Percentiles rank a stretch among this genome's conserved stretches.
Evolutionary conservation across 2,329 filamentous ascomycete species (phyloP).

Genomic region (Reticulascus tulasneorum): DNA sequence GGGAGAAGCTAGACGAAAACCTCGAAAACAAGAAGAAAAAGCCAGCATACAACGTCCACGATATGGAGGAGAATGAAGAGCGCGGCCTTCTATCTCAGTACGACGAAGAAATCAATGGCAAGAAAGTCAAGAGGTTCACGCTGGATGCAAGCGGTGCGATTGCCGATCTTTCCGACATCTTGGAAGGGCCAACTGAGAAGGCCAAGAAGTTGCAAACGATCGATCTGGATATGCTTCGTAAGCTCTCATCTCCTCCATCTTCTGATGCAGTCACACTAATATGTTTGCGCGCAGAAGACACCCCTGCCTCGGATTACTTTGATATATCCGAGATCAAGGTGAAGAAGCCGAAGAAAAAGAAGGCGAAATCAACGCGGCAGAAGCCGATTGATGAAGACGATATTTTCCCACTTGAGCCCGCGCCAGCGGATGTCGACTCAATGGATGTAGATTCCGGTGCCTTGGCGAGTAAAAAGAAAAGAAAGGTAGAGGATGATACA

Average conservation of each 20-base stretch:
- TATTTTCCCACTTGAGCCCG: conserved; percentile 42
- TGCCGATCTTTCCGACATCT: conserved; percentile 57
- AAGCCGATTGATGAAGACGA: conserved; percentile 63
- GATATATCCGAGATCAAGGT: conserved; percentile 85
- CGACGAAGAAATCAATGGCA: conserved; percentile 90
- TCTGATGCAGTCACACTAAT: conserved; percentile 24
- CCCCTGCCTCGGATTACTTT: conserved; percentile 79
- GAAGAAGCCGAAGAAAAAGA: conserved; percentile 94
- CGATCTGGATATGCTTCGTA: conserved; percentile 73
- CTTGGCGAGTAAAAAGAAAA: conserved; percentile 51
- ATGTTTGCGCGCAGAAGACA: conserved; percentile 47
- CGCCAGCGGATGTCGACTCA: conserved; percentile 35
- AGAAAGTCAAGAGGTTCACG: conserved; percentile 84
- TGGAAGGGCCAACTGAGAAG: conserved; percentile 49
- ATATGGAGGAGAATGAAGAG: conserved; percentile 58
- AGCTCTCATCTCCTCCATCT: conserved; percentile 16
- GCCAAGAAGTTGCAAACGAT: conserved; percentile 64
- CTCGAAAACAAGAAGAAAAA: conserved; percentile 87
- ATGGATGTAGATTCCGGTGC: conserved; percentile 76
- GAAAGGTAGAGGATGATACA: conserved; percentile 59
- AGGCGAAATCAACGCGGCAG: conserved; percentile 70
- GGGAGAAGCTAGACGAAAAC: conserved; percentile 69
- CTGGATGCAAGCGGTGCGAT: conserved; percentile 73
- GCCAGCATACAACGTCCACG: conserved; percentile 81
- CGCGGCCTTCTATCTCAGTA: conserved; percentile 80